Percentiles rank a stretch among this genome's conserved stretches.
phyloP scores from a whole-genome alignment of 1,284 basidiomycete genomes.

The Leucoagaricus sp. region DNA sequence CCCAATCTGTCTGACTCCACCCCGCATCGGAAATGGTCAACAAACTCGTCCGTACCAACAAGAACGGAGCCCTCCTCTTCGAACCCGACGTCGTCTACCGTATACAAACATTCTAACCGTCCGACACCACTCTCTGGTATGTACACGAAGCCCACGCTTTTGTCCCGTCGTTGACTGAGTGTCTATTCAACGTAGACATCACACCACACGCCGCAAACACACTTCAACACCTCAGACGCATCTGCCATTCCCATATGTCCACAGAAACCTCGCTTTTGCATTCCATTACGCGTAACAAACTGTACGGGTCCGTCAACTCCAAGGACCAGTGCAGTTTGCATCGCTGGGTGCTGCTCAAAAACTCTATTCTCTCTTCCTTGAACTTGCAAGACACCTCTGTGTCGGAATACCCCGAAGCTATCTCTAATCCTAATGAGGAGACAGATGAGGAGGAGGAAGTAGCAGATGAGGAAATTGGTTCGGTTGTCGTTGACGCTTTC shows the following conservation, averaged over 20 bases:
- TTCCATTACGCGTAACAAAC: conserved; percentile 71
- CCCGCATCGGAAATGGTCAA: conserved; percentile 72
- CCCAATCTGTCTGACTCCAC: conserved; percentile 16
- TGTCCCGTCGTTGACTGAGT: neutral
- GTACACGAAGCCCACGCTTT: neutral
- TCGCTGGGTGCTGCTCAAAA: conserved; percentile 85
- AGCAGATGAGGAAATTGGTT: conserved; percentile 41
- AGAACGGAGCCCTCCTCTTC: conserved; percentile 82
- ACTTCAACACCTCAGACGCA: conserved; percentile 22
- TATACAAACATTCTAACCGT: conserved; percentile 61
- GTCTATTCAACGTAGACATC: conserved; percentile 18
- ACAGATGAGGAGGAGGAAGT: conserved; percentile 46
- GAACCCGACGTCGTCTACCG: conserved; percentile 84
- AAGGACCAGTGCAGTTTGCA: conserved; percentile 75
- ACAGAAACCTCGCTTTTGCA: conserved; percentile 51
- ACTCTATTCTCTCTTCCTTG: conserved; percentile 60
- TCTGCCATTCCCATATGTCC: conserved; percentile 37
- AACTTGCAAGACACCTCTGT: conserved; percentile 26
- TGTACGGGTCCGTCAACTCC: conserved; percentile 59
- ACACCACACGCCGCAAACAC: conserved; percentile 14
- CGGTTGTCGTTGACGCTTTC: conserved; percentile 57
- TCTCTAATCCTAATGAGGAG: conserved; percentile 38
- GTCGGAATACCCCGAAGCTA: conserved; percentile 37
- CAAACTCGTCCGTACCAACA: conserved; percentile 74
- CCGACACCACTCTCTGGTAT: conserved; percentile 19